These are phyloP conservation scores for Pyrenophora tritici-repentis DNA, from an alignment of 2,329 filamentous ascomycete genomes.

Conservation along the genomic window DNA sequence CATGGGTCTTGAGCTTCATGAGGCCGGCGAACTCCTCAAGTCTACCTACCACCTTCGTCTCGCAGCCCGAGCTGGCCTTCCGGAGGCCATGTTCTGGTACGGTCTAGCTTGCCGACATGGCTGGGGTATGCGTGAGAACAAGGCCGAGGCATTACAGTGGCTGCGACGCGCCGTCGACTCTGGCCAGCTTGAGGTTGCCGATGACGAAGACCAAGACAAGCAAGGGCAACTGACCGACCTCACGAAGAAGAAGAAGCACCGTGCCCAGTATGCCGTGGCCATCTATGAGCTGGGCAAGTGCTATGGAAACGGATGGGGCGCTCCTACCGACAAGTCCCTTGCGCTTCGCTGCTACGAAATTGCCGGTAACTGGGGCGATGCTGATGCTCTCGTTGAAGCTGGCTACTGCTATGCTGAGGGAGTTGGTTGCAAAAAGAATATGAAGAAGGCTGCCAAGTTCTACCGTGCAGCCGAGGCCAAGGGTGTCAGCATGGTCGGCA, in stretches of 20 bases:
- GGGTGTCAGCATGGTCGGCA: conserved; percentile 96
- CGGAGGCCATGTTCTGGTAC: conserved; percentile 95
- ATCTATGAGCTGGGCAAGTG: conserved; percentile 96
- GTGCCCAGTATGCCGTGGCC: conserved; percentile 91
- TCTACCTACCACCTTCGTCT: conserved; percentile 95
- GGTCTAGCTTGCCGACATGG: conserved; percentile 93
- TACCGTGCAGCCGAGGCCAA: conserved; percentile 90
- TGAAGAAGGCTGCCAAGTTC: conserved; percentile 90
- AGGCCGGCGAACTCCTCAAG: conserved; percentile 84
- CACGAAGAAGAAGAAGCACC: conserved; percentile 77
- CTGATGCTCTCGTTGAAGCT: conserved; percentile 89
- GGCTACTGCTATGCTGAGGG: conserved; percentile 96
- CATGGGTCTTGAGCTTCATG: conserved; percentile 88
- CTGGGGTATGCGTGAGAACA: conserved; percentile 96
- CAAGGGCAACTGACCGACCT: conserved; percentile 66
- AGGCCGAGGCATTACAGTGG: conserved; percentile 88
- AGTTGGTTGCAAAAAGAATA: conserved; percentile 90
- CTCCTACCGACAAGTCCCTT: conserved; percentile 85
- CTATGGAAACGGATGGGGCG: conserved; percentile 98
- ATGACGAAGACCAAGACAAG: conserved; percentile 72
- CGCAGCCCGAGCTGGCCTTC: conserved; percentile 81
- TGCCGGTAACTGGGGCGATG: conserved; percentile 92
- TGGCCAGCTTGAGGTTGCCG: conserved; percentile 79
- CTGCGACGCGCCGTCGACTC: conserved; percentile 86
- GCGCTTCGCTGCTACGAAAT: conserved; percentile 95